Evolutionary conservation across 2,329 filamentous ascomycete species (phyloP), one percentile per base, ranked within the genome.

Genomic region (Saccharata proteae): DNA sequence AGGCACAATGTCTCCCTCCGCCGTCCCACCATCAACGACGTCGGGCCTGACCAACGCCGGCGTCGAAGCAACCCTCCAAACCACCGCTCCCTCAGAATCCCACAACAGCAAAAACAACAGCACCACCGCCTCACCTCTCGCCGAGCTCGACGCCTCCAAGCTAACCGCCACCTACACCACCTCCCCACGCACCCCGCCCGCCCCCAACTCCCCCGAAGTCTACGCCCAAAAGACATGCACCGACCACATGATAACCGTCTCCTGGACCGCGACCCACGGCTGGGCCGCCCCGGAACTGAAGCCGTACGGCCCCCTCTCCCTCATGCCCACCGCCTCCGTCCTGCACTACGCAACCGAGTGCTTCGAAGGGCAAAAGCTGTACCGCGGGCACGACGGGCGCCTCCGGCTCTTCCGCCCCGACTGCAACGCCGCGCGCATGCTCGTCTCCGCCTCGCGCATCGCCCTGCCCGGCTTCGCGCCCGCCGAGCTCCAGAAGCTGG

Each of bases 281-380:
- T 93, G 84, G 84, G 65, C 68, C 21, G 64, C 70, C 2, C 84
- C 84, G 2, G 68, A 78, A 44, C 68, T 92, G 36, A 71, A 74
- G 52, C 80, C 83, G 16, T 90, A 83, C 55, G 80, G 80, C 0
- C 78, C 81, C 8, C 61, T 93, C 32, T 68, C 68, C 40, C 73
- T 93, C 47, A 79, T 83, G 62, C 84, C 84, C 20, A 86, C 79
- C 4, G 81, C 83, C 10, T 81, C 76, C 3, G 75, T 77, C 38
- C 69, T 93, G 38, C 84, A 93, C 66, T 93, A 93, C 58, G 84
- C 83, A 8, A 92, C 83, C 28, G 80, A 88, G 58, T 92, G 84
- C 57, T 93, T 92, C 60, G 84, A 93, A 59, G 84, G 84, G 9
- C 67, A 77, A 61, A 93, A 92, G 59, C 72, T 73, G 26, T 73